Evolutionary conservation across 2,329 filamentous ascomycete species (phyloP).

Genomic region (Diaporthe helianthi): DNA sequence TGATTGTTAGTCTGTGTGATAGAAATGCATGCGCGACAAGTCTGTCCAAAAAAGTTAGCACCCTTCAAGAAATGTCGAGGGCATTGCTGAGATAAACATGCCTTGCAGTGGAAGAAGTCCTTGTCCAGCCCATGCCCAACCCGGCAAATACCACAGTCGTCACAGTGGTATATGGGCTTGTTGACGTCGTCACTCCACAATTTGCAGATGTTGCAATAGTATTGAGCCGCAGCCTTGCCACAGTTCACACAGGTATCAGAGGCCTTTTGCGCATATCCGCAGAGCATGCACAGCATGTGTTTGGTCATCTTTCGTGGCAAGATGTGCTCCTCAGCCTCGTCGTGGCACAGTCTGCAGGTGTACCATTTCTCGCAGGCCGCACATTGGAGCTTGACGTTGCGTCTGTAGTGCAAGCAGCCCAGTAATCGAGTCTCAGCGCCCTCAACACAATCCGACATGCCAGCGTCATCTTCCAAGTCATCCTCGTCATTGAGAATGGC

Average conservation of each 20-base stretch:
- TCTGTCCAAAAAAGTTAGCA: constrained; percentile 54
- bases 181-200: constrained; percentile 93
- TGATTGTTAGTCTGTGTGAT: constrained; percentile 86
- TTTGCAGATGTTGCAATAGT: constrained; percentile 95
- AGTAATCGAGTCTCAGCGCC: constrained; percentile 54
- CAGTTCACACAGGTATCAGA: constrained; percentile 81
- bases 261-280: constrained; percentile 82
- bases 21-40: constrained; percentile 91
- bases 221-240: constrained; percentile 78
- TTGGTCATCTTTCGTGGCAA: constrained; percentile 84
- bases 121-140: constrained; percentile 91
- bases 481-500: constrained; percentile 50
- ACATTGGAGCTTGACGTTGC: constrained; percentile 96
- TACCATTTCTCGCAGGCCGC: constrained; percentile 91
- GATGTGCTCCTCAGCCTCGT: constrained; percentile 78
- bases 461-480: constrained; percentile 49
- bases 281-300: constrained; percentile 98
- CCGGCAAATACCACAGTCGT: constrained; percentile 94
- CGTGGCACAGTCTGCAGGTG: constrained; percentile 93
- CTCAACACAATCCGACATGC: constrained; percentile 38
- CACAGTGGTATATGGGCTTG: constrained; percentile 95
- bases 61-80: not conserved
- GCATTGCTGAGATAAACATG: constrained; percentile 47
- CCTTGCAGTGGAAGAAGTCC: constrained; percentile 98
- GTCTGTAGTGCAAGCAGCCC: constrained; percentile 91